phyloP scores from a whole-genome alignment of 2,329 filamentous ascomycete genomes.

The Lasiodiplodia hormozganensis region DNA sequence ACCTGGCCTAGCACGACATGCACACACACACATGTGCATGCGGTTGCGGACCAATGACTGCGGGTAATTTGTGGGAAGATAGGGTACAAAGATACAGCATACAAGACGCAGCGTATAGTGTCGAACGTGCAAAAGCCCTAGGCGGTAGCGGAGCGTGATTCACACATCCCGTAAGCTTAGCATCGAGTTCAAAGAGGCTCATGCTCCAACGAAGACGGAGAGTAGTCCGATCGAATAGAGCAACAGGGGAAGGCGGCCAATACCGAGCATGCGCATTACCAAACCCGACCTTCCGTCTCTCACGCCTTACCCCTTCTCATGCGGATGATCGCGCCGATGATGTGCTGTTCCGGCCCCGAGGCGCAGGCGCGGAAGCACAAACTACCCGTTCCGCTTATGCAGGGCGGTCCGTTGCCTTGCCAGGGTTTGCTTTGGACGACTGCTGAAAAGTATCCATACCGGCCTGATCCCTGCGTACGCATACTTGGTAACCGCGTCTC shows the following conservation, averaged over 20 bases:
- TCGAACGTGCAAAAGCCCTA: not conserved
- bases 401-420: conserved; percentile 16
- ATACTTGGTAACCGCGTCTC: not conserved
- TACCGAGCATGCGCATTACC: not conserved
- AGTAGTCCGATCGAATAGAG: not conserved
- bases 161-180: not conserved
- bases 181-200: not conserved
- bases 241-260: conserved; percentile 10
- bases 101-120: not conserved
- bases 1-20: conserved; percentile 13
- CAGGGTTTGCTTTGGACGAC: not conserved
- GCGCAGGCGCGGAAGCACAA: conserved; percentile 25
- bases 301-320: not conserved
- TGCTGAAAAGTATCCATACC: not conserved
- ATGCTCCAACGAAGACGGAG: not conserved
- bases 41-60: not conserved
- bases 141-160: not conserved
- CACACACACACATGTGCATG: not conserved
- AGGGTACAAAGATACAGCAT: not conserved
- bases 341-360: conserved; percentile 12
- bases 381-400: conserved; percentile 21
- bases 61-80: not conserved
- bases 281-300: conserved; percentile 7
- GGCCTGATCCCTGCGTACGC: not conserved
- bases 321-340: conserved; percentile 27